Conservation (phyloP, 352 stramenopile species). For the Pythium vanterpoolii region DNA sequence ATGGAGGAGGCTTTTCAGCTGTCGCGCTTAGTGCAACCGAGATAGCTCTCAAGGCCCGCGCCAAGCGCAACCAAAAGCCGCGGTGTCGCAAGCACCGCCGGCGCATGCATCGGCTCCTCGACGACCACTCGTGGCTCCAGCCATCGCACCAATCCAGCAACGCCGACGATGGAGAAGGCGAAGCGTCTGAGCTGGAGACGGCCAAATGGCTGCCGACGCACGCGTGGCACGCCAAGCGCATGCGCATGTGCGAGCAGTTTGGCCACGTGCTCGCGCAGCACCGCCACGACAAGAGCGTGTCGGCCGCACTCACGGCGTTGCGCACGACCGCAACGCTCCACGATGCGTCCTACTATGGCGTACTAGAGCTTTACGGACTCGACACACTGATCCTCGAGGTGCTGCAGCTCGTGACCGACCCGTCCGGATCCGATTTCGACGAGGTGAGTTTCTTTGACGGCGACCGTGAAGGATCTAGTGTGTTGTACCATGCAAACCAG, state of each 20-base stretch:
- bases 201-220: slow-evolving; percentile 61
- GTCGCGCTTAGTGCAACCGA: neutral
- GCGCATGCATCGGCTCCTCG: slow-evolving; percentile 44
- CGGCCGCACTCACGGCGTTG: slow-evolving; percentile 54
- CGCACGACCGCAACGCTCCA: slow-evolving; percentile 50
- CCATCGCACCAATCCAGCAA: neutral
- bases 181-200: neutral
- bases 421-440: slow-evolving; percentile 60
- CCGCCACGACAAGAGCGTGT: slow-evolving; percentile 60
- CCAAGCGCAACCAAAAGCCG: slow-evolving; percentile 6
- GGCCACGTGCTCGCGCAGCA: slow-evolving; percentile 44
- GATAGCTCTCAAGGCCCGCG: slow-evolving; percentile 2
- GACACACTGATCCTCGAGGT: slow-evolving; percentile 57
- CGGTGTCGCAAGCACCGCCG: slow-evolving; percentile 65
- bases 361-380: slow-evolving; percentile 63
- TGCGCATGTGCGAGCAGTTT: slow-evolving; percentile 54
- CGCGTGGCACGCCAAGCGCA: slow-evolving; percentile 76
- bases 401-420: slow-evolving; percentile 63
- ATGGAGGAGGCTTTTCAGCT: too few relatives aligned
- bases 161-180: neutral
- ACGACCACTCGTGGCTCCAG: slow-evolving; percentile 30
- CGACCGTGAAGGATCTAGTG: slow-evolving; percentile 38
- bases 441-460: slow-evolving; percentile 50
- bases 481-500: slow-evolving; percentile 50
- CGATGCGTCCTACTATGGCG: slow-evolving; percentile 58